Percentiles rank a stretch among this genome's conserved stretches.
These are phyloP conservation scores for Saksenaea vasiformis DNA, from an alignment of 371 early-diverging fungal species.

Conservation along the genomic window DNA sequence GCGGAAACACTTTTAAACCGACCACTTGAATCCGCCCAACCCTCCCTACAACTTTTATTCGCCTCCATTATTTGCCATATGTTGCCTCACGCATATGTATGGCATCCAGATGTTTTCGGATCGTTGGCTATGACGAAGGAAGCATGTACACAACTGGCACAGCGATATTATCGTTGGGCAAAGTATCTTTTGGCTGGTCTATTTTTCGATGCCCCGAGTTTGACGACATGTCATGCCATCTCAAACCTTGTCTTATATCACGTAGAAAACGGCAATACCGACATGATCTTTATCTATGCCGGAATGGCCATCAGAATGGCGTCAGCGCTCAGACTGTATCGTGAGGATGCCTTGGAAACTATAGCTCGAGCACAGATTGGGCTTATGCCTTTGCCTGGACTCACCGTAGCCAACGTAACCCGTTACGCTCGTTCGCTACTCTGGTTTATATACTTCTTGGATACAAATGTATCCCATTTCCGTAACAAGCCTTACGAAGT, in stretches of 20 bases:
- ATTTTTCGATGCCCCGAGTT: constrained; percentile 42
- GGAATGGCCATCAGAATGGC: constrained; percentile 53
- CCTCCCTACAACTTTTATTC: constrained; percentile 28
- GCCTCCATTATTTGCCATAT: constrained; percentile 45
- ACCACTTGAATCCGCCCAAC: constrained; percentile 5
- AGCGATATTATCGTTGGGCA: constrained; percentile 42
- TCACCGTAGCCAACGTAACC: constrained; percentile 8
- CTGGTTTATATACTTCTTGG: constrained; percentile 48
- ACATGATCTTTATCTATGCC: constrained; percentile 41
- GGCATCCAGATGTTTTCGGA: constrained; percentile 38
- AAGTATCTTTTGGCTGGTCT: constrained; percentile 34
- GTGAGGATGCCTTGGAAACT: constrained; percentile 28
- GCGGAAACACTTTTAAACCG: constrained; percentile 17
- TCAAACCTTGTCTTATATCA: constrained; percentile 48
- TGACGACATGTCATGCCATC: constrained; percentile 41
- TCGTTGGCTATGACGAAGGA: constrained; percentile 14
- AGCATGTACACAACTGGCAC: constrained; percentile 18
- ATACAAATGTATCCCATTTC: constrained; percentile 47
- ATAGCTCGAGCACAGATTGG: constrained; percentile 16
- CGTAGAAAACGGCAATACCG: constrained; percentile 48
- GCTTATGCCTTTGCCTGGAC: constrained; percentile 12
- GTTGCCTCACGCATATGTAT: constrained; percentile 43
- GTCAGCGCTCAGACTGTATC: constrained; percentile 31
- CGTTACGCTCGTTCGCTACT: constrained; percentile 37
- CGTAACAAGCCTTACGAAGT: constrained; percentile 50